Percentiles rank a stretch among this genome's conserved stretches.
These are phyloP conservation scores for Cornus suecica DNA, from an alignment of 148 eudicot genomes.

Conservation along the genomic window DNA sequence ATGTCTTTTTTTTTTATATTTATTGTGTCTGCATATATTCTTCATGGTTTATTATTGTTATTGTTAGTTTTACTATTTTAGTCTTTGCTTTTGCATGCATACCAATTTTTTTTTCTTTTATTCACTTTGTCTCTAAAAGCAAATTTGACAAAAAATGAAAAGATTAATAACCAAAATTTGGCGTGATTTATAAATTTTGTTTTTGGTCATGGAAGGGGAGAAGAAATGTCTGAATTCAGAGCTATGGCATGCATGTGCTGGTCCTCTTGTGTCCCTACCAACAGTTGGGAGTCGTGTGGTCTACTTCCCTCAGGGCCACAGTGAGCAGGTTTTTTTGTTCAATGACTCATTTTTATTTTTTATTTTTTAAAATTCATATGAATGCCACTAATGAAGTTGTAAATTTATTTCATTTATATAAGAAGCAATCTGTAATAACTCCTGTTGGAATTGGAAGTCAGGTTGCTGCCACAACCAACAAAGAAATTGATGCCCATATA, in stretches of 20 bases:
- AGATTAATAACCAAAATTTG: neutral
- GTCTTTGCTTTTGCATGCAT: constrained; percentile 1
- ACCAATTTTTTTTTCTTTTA: neutral
- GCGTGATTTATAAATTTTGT: constrained; percentile 7
- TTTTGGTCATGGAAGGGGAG: constrained; percentile 50
- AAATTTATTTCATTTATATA: neutral
- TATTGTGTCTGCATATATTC: neutral
- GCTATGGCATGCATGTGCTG: constrained; percentile 98
- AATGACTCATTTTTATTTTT: neutral
- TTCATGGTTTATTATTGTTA: neutral
- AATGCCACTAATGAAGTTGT: neutral
- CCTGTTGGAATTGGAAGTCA: constrained; percentile 31
- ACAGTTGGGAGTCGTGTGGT: constrained; percentile 78
- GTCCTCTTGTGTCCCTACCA: constrained; percentile 86
- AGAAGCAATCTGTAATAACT: neutral
- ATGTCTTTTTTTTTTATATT: neutral
- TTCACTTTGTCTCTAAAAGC: neutral
- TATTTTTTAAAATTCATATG: too few species aligned
- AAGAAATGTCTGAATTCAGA: constrained; percentile 87
- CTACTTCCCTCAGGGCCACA: constrained; percentile 97
- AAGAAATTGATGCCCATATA: constrained; percentile 83
- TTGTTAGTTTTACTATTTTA: neutral
- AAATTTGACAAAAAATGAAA: neutral
- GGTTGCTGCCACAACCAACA: constrained; percentile 93
- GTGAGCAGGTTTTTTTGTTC: constrained; percentile 68